phyloP scores from a whole-genome alignment of 257 asterid genomes.

The Scutellaria minor region DNA sequence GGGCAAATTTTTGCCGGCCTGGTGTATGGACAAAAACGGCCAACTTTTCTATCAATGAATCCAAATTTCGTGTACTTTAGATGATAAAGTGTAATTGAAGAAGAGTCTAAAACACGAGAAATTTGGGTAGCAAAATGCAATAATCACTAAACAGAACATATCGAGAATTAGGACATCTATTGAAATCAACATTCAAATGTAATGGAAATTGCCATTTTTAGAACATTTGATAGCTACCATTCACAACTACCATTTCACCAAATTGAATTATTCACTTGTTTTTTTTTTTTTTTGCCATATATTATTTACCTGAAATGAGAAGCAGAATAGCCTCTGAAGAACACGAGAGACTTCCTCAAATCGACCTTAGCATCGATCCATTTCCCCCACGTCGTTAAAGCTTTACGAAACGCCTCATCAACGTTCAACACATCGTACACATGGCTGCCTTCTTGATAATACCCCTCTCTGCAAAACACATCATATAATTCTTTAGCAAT shows the following conservation, averaged over 20 bases:
- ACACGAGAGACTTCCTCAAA: slow-evolving; percentile 54
- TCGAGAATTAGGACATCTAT: no score
- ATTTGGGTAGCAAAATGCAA: no score
- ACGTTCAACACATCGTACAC: slow-evolving; percentile 55
- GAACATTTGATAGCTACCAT: not conserved
- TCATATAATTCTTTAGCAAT: not conserved
- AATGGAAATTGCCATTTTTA: not conserved
- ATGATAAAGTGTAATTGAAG: no score
- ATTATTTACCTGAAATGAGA: slow-evolving; percentile 66
- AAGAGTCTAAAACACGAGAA: no score
- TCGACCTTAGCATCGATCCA: slow-evolving; percentile 68
- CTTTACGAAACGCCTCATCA: slow-evolving; percentile 67
- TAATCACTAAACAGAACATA: no score
- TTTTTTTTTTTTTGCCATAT: not conserved
- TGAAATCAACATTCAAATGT: no score
- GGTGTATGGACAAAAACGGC: no score
- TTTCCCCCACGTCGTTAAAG: slow-evolving; percentile 76
- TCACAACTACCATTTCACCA: not conserved
- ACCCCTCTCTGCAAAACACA: slow-evolving; percentile 57
- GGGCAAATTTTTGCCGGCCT: no score
- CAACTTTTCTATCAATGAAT: no score
- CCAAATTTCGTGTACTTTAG: no score
- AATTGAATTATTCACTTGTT: not conserved
- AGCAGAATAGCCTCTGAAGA: slow-evolving; percentile 75
- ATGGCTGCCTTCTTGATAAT: slow-evolving; percentile 82